These are phyloP conservation scores for Sugiyamaella castrensis DNA, from an alignment of 1,139 yeast genomes.

Conservation along the genomic window DNA sequence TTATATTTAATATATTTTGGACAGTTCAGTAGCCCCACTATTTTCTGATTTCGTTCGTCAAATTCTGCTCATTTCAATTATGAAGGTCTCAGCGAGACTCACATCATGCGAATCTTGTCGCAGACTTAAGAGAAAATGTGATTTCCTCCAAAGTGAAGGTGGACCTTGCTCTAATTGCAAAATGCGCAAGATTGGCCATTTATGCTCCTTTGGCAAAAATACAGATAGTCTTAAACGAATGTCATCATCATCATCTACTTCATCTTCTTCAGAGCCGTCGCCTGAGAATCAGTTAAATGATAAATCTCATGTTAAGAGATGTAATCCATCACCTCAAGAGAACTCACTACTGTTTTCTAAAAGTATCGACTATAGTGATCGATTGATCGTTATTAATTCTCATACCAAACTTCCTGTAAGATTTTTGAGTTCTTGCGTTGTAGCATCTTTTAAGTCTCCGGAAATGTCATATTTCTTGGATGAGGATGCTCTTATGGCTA, in stretches of 20 bases:
- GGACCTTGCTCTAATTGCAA: slow-evolving; percentile 19
- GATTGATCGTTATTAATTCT: slow-evolving; percentile 1
- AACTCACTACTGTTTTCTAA: neutral
- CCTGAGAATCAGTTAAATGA: no score
- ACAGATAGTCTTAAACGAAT: slow-evolving; percentile 7
- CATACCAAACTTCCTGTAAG: slow-evolving; percentile 11
- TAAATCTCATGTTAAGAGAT: neutral
- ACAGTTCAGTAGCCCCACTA: no score
- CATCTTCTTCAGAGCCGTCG: slow-evolving; percentile 1
- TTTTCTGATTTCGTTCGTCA: neutral
- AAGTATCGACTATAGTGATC: neutral
- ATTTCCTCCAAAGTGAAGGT: slow-evolving; percentile 12
- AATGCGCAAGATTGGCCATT: slow-evolving; percentile 19
- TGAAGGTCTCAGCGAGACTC: slow-evolving; percentile 12
- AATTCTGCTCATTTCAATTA: neutral
- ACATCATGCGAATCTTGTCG: slow-evolving; percentile 20
- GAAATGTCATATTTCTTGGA: slow-evolving; percentile 14
- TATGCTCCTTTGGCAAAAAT: slow-evolving; percentile 22
- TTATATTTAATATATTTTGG: no score
- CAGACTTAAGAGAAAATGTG: slow-evolving; percentile 19
- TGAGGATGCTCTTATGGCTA: slow-evolving; percentile 6
- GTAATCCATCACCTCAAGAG: neutral
- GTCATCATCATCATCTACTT: neutral
- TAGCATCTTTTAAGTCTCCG: slow-evolving; percentile 3
- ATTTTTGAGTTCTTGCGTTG: slow-evolving; percentile 11